Evolutionary conservation across 768 basidiomycete genomes (phyloP), one percentile per base, ranked within the genome.

Genomic region (Lyophyllum shimeji): DNA sequence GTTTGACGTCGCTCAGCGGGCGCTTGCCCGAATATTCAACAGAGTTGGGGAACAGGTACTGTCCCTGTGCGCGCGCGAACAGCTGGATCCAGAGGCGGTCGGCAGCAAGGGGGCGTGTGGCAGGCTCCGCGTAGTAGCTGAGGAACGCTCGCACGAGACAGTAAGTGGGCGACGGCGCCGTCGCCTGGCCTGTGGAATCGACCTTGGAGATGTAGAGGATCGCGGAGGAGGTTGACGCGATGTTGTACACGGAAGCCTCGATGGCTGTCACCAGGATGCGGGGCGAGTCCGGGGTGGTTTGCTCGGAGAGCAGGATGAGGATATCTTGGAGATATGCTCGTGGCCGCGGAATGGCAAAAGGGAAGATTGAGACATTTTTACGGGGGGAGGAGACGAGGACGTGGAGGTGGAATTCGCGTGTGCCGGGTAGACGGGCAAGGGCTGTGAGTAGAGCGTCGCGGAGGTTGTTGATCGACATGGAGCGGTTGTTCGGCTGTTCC

Each of bases 21-120:
- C 73, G 80, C 71, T 98, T 98, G 1, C 82, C 83, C 2, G 71
- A 52, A 60, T 77, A 84, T 18, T 90, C 85, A 2, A 81, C 74
- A 9, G 91, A 93, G 67, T 94, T 94, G 0, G 95, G 90, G 70
- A 98, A 99, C 48, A 99, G 78, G 67, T 98, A 99, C 70, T 98
- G 95, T 33, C 72, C 76, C 71, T 98, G 95, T 2, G 92, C 85
- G 17, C 94, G 80, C 7, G 96, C 96, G 67, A 96, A 98, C 17
- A 98, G 75, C 62, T 96, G 93, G 21, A 97, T 77, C 82, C 90
- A 89, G 11, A 95, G 63, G 53, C 85, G 76, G 9, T 74, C 73
- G 2, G 79, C 81, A 1, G 74, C 61, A 40, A 85, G 62, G 13
- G 89, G 88, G 24, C 89, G 74, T 49, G 85, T 87, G n/a, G 60